Conservation (phyloP, 1,284 basidiomycete genomes). For the Cryptococcus amylolentus region DNA sequence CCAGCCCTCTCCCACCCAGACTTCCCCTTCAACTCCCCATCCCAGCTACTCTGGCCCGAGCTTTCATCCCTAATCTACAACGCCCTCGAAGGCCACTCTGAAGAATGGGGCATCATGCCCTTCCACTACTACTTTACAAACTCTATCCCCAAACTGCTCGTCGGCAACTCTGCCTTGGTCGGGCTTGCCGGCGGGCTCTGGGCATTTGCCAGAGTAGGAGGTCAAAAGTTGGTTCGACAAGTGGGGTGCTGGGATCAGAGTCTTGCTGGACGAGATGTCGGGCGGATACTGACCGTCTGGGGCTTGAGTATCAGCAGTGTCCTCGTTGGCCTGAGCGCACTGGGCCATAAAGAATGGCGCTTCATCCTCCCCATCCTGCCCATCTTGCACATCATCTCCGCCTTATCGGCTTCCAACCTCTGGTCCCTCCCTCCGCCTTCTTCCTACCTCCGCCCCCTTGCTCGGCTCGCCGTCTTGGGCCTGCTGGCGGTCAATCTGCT, state of each 20-base stretch:
- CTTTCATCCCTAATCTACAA: conserved; percentile 78
- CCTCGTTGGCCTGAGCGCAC: conserved; percentile 64
- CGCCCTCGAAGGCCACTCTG: conserved; percentile 75
- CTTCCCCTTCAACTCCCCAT: conserved; percentile 31
- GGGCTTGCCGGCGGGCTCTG: conserved; percentile 1
- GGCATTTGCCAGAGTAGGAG: background rate
- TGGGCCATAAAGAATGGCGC: conserved; percentile 93
- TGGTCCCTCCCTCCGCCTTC: conserved; percentile 8
- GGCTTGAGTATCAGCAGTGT: conserved; percentile 57
- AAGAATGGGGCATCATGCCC: conserved; percentile 88
- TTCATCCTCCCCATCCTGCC: conserved; percentile 89
- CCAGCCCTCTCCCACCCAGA: conserved; percentile 32
- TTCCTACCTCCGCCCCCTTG: conserved; percentile 13
- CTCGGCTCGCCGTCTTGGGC: conserved; percentile 49
- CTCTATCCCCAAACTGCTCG: conserved; percentile 73
- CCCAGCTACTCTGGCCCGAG: conserved; percentile 78
- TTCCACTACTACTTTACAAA: conserved; percentile 65
- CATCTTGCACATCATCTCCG: conserved; percentile 72
- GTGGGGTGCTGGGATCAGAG: background rate
- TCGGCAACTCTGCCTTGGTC: conserved; percentile 62
- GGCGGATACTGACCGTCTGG: conserved; percentile 18
- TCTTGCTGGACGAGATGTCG: background rate
- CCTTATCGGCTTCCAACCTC: conserved; percentile 54
- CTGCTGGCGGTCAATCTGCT: conserved; percentile 56
- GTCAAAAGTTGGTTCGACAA: background rate